Evolutionary conservation across 2,329 filamentous ascomycete genomes (phyloP).

Genomic region (Coccinonectria pachysandricola): DNA sequence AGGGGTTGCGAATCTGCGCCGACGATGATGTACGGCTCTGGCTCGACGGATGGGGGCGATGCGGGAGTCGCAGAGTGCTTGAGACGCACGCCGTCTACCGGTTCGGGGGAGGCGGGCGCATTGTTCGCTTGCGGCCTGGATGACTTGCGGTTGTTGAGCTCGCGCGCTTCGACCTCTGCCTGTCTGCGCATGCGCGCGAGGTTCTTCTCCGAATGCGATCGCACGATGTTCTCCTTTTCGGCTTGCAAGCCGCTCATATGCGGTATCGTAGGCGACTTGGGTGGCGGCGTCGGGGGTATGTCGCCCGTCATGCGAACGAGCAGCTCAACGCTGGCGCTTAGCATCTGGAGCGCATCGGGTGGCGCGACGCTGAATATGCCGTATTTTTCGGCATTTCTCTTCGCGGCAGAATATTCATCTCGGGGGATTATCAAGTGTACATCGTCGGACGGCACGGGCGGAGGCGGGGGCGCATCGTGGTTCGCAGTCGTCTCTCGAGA

Average conservation of each 20-base stretch:
- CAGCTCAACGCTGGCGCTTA: constrained; percentile 62
- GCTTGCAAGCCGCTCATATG: constrained; percentile 54
- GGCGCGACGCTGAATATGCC: constrained; percentile 66
- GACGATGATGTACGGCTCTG: constrained; percentile 48
- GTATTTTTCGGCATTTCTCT: constrained; percentile 33
- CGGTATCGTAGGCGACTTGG: constrained; percentile 51
- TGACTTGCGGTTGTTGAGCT: too few species aligned
- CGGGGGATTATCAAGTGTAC: constrained; percentile 20
- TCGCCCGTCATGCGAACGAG: constrained; percentile 67
- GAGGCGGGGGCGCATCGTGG: constrained; percentile 21
- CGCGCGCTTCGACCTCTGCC: constrained; percentile 24
- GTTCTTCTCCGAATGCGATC: constrained; percentile 46
- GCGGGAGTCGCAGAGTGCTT: constrained; percentile 24
- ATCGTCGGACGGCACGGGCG: constrained; percentile 32
- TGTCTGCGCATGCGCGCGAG: constrained; percentile 35
- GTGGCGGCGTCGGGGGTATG: constrained; percentile 68
- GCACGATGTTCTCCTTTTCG: constrained; percentile 50
- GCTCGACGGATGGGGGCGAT: constrained; percentile 15
- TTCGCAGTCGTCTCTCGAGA: constrained; percentile 14
- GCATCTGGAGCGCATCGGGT: constrained; percentile 64
- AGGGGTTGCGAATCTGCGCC: constrained; percentile 63
- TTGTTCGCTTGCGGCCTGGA: constrained; percentile 5
- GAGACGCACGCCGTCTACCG: constrained; percentile 47
- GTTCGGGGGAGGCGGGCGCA: constrained; percentile 1
- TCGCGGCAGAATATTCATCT: constrained; percentile 13